Evolutionary conservation across 23 red algal species (phyloP), one percentile per base, ranked within the genome.

Genomic region (Agarophyton chilense): DNA sequence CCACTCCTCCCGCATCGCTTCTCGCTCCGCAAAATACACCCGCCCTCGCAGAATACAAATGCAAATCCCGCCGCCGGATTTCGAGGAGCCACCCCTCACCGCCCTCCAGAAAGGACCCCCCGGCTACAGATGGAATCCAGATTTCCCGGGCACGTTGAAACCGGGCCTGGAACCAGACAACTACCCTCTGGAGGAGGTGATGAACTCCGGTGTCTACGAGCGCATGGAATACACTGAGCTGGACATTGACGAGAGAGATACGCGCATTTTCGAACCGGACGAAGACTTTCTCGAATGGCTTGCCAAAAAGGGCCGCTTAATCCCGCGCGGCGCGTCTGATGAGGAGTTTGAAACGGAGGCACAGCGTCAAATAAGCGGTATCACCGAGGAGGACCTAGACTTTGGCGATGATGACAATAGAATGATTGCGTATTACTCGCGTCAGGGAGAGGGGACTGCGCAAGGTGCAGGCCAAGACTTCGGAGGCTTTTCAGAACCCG

Each of bases 331-430:
- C 17, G 78, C 73, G 16, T 54, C 78, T 29, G 78, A 81, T 14
- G 88, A 92, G 41, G 62, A 81, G 29, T 32, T 50, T 50, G 86
- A 90, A 38, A 64, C 40, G 26, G 73, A 71, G 22, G 52, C 55
- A 22, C 22, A 75, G 8, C 40, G 77, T 2, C 73, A 72, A 41
- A 76, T 81, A 29, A 75, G 60, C 26, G 88, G 78, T 11, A 64
- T 88, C 12, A 64, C 84, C n/a, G 84, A 88, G 49, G 88, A 92
- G 25, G 88, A 92, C 26, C 58, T 92, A 78, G 88, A 92, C 53
- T 92, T 73, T 58, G 71, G 42, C 7, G 78, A 92, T 46, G 88
- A 92, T 43, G 88, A 92, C 33, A 71, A 51, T 28, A 82, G 81
- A 60, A 82, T 92, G 77, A 79, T 92, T 60, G 77, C 76, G 34